Base-by-base conservation (phyloP, 805 yeast species). In the Wickerhamiella siamensis region DNA sequence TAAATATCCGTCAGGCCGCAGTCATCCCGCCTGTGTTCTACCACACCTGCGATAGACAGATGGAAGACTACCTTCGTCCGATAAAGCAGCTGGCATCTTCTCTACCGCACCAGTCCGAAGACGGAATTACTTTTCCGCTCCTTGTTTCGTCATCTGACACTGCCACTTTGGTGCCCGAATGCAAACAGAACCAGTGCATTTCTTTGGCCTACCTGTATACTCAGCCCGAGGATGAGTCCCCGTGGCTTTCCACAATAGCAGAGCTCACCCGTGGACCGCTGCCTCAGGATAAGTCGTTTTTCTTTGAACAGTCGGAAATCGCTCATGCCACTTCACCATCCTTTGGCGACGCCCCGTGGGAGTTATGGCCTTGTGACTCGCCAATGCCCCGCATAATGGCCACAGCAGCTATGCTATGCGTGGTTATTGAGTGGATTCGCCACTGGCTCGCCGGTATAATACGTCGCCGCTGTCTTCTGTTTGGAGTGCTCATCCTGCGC, bases 21-120 rank as follows among this genome's bases (percentile, higher is more conserved):
- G 39, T 43, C 14, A 41, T 43, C 5, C 45, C 45, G n/a, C 42
- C 45, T 2, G 42, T 43, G 16, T 43, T 43, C 21, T 29, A 34
- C 5, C 21, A 24, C 17, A 39, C 39, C 18, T 10, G 21, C 26
- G 42, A 39, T 37, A 31, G 22, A 17, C 33, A 38, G 19, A 39
- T 43, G 21, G 17, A 31, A 15, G 36, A 22, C 2, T 17, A 39
- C 9, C 29, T 43, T 4, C n/a, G 19, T 22, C 45, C 45, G 18
- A 16, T 43, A 16, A 22, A 16, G 14, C 33, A 35, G 20, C 38
- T 43, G n/a, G 31, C 35, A 5, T 42, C 19, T n/a, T 16, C 18
- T 19, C 27, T 41, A 15, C 9, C 29, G 5, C 29, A 33, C 5
- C 4, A 21, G n/a, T n/a, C 38, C 24, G n/a, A n/a, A n/a, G n/a